Evolutionary conservation across 257 asterid genomes (phyloP), one percentile per base, ranked within the genome.

Genomic region (Echium plantagineum): DNA sequence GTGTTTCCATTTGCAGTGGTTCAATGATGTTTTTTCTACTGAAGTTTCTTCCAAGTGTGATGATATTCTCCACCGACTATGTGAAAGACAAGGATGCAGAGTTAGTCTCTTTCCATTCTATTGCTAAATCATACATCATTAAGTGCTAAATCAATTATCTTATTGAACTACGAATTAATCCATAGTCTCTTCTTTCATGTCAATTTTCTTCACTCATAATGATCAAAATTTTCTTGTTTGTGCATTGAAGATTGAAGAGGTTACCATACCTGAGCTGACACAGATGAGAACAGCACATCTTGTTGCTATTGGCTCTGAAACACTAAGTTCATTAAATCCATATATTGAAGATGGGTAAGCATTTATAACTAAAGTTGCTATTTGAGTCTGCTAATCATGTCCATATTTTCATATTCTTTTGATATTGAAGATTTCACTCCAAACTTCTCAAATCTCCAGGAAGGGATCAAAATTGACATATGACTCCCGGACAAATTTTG

Each of bases 221-320:
- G 26, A 7, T 64, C 49, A 61, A 55, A 64, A 54, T 70, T 48
- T n/a, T 58, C 48, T 69, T 68, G 63, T 69, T 68, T 79, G 67
- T 55, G 63, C 70, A n/a, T 63, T 67, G 52, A 77, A 93, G 99
- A 78, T 75, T 63, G 85, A 76, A 80, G 97, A 93, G 89, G 80
- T 89, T 62, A 77, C 81, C 20, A 78, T 89, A 69, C 99, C 99
- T 48, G 99, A 93, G 79, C 89, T 89, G 69, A 81, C 75, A 52
- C 95, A 93, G 89, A 77, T 93, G 99, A 90, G 94, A 51, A 69
- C 71, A 20, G 97, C 99, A 69, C 99, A 93, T 69, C 5, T 89
- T 63, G 88, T 93, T 68, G 76, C 99, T 52, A 83, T 89, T 65
- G 99, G 99, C 58, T 83, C 97, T 3, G 99, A 93, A 79, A 52